A percentile compares a stretch with the other conserved stretches of the same genome.
Evolutionary conservation across 345 rosid species (phyloP).

Genomic region (Boechera divaricarpa): DNA sequence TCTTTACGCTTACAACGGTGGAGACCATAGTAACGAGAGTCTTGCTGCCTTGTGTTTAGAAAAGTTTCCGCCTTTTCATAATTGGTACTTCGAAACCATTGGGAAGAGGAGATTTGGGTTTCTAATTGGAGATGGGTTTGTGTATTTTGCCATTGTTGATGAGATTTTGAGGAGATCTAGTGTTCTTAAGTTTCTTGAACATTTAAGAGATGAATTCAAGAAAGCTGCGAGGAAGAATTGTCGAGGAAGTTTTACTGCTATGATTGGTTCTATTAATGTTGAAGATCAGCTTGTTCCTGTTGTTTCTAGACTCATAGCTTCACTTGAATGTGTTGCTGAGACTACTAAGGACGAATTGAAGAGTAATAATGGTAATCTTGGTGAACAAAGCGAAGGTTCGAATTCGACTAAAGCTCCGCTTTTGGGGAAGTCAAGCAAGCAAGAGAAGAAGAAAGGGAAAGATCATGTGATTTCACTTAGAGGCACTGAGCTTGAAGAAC

Average conservation of each 20-base stretch:
- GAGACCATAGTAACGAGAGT: constrained; percentile 59
- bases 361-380: constrained; percentile 44
- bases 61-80: constrained; percentile 69
- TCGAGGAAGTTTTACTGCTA: constrained; percentile 69
- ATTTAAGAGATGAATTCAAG: constrained; percentile 73
- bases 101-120: constrained; percentile 67
- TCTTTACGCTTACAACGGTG: constrained; percentile 61
- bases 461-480: constrained; percentile 65
- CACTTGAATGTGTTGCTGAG: constrained; percentile 64
- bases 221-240: constrained; percentile 59
- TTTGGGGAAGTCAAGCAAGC: constrained; percentile 62
- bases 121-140: constrained; percentile 67
- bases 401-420: constrained; percentile 77
- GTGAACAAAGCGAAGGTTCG: constrained; percentile 54
- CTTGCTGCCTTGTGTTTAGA: constrained; percentile 69
- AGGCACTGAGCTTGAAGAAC: constrained; percentile 72
- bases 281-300: constrained; percentile 77
- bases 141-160: constrained; percentile 71
- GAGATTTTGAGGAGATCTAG: constrained; percentile 58
- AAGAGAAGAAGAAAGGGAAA: constrained; percentile 73
- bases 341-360: constrained; percentile 47
- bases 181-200: constrained; percentile 68
- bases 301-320: constrained; percentile 63
- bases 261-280: constrained; percentile 53
- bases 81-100: constrained; percentile 79